phyloP scores from a whole-genome alignment of 352 stramenopile species.

The Globisporangium middletonii region DNA sequence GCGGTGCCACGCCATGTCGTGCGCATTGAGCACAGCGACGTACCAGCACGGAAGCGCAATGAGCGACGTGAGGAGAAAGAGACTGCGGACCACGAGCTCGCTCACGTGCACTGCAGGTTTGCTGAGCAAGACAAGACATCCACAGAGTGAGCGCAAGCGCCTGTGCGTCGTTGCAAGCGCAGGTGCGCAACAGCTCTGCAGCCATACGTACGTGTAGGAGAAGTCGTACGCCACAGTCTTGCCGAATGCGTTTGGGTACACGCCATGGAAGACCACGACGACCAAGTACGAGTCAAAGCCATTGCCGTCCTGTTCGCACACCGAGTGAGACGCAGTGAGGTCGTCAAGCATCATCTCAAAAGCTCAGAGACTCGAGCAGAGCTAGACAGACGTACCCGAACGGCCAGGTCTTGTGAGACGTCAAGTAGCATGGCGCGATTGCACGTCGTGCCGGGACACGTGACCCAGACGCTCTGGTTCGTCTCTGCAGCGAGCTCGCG shows the following conservation, averaged over 20 bases:
- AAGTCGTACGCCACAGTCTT: constrained; percentile 69
- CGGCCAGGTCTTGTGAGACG: constrained; percentile 62
- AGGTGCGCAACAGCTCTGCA: background rate
- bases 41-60: constrained; percentile 68
- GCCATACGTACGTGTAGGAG: constrained; percentile 63
- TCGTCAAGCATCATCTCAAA: no score
- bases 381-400: constrained; percentile 21
- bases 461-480: constrained; percentile 78
- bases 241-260: constrained; percentile 75
- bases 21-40: constrained; percentile 53
- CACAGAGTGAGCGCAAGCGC: background rate
- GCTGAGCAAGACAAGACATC: constrained; percentile 19
- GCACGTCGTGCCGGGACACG: constrained; percentile 44
- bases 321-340: background rate
- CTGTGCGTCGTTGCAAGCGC: background rate
- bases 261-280: constrained; percentile 51
- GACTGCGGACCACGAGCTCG: constrained; percentile 55
- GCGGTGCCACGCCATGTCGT: constrained; percentile 39
- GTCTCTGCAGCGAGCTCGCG: constrained; percentile 45
- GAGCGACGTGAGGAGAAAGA: constrained; percentile 55
- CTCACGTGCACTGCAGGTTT: constrained; percentile 64
- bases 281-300: constrained; percentile 61
- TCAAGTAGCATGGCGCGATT: constrained; percentile 53
- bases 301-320: constrained; percentile 36
- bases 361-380: background rate